phyloP scores from a whole-genome alignment of 2,329 filamentous ascomycete genomes.

The Stemphylium beticola region DNA sequence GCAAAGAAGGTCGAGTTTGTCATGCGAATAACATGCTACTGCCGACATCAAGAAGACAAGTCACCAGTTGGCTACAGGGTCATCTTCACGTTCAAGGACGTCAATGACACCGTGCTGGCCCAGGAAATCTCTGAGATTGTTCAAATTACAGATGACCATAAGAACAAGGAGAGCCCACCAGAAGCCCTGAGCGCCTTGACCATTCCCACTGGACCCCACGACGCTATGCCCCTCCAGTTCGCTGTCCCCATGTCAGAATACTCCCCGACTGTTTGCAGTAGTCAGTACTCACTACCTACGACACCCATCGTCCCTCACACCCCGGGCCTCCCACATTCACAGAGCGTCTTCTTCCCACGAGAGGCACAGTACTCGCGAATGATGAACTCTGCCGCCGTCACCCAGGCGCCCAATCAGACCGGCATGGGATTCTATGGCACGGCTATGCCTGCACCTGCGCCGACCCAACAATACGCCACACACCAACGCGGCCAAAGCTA shows the following conservation, averaged over 20 bases:
- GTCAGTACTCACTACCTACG: constrained; percentile 35
- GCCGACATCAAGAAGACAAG: constrained; percentile 93
- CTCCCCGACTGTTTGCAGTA: constrained; percentile 28
- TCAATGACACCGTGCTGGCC: constrained; percentile 74
- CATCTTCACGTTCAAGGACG: constrained; percentile 93
- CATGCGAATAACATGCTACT: constrained; percentile 98
- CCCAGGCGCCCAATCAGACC: constrained; percentile 18
- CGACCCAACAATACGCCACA: constrained; percentile 18
- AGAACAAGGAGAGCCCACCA: constrained; percentile 59
- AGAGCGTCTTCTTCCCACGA: constrained; percentile 26
- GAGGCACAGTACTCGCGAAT: constrained; percentile 22
- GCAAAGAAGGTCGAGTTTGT: constrained; percentile 82
- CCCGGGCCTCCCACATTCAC: constrained; percentile 29
- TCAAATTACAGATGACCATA: constrained; percentile 98
- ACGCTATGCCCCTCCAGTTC: constrained; percentile 24
- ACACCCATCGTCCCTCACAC: constrained; percentile 30
- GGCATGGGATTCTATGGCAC: constrained; percentile 18
- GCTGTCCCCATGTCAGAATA: constrained; percentile 29
- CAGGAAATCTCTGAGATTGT: constrained; percentile 81
- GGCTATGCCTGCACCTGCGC: constrained; percentile 13
- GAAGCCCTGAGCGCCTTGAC: constrained; percentile 29
- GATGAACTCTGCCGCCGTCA: constrained; percentile 11
- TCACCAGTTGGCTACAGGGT: constrained; percentile 76
- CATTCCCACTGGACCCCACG: constrained; percentile 21
- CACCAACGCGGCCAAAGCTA: constrained; percentile 31